Evolutionary conservation across 257 asterid species (phyloP).

Genomic region (Solanum piurae): DNA sequence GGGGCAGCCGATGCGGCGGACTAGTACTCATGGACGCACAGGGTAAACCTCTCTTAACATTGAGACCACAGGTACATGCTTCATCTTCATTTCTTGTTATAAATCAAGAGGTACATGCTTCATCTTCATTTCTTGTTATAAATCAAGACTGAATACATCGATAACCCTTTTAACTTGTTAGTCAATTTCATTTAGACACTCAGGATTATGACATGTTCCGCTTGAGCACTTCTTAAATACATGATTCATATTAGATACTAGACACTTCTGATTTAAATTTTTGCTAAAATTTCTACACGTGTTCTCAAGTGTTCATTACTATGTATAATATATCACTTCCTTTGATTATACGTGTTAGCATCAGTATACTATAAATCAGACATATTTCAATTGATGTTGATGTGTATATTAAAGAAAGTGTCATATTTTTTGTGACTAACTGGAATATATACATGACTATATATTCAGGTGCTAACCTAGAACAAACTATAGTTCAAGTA

Average conservation of each 20-base stretch:
- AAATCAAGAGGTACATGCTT: too few species aligned
- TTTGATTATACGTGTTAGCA: background rate
- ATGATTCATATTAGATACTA: background rate
- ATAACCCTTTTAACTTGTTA: background rate
- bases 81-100: too few species aligned
- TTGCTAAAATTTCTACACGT: too few species aligned
- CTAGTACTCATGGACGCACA: conserved; percentile 32
- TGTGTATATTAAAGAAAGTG: background rate
- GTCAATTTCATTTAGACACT: background rate
- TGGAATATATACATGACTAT: too few species aligned
- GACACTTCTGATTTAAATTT: background rate
- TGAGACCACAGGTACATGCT: conserved; percentile 32
- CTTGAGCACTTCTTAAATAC: background rate
- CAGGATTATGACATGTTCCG: background rate
- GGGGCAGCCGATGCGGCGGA: background rate
- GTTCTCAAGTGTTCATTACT: background rate
- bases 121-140: background rate
- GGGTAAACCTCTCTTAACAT: conserved; percentile 19
- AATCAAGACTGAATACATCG: background rate
- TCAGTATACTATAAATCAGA: background rate
- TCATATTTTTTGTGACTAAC: background rate
- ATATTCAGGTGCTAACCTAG: background rate
- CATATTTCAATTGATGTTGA: background rate
- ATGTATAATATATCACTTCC: background rate
- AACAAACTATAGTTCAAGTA: background rate